Evolutionary conservation across 1,284 basidiomycete genomes (phyloP).

Genomic region (Ceraceosorus guamensis): DNA sequence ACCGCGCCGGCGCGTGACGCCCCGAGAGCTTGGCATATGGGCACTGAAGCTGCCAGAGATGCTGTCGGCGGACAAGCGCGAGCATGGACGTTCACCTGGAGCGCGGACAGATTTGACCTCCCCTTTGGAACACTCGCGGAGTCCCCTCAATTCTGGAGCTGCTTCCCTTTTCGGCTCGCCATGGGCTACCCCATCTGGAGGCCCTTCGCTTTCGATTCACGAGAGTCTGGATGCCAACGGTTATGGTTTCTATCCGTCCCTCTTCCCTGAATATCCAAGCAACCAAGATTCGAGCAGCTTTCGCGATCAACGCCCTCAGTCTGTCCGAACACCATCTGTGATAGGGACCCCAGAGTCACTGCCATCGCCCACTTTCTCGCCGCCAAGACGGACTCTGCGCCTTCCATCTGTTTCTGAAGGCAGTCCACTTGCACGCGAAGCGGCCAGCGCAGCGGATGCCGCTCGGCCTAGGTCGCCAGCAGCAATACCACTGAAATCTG

Average conservation of each 20-base stretch:
- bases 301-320: conserved; percentile 10
- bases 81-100: conserved; percentile 18
- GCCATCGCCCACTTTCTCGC: conserved; percentile 25
- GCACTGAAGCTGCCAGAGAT: conserved; percentile 65
- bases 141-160: conserved; percentile 18
- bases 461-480: background rate
- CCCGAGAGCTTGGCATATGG: conserved; percentile 80
- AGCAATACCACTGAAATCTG: too few relatives aligned
- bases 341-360: conserved; percentile 21
- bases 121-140: conserved; percentile 27
- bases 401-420: background rate
- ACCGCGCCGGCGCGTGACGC: conserved; percentile 58
- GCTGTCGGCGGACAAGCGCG: conserved; percentile 33
- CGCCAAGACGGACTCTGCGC: conserved; percentile 16
- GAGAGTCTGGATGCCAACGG: conserved; percentile 3
- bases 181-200: conserved; percentile 1
- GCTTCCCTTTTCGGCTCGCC: conserved; percentile 27
- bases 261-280: conserved; percentile 1
- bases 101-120: conserved; percentile 23
- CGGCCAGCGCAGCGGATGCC: background rate
- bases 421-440: too few relatives aligned
- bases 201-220: conserved; percentile 16
- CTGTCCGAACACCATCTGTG: conserved; percentile 9
- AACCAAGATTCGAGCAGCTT: conserved; percentile 8
- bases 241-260: background rate